Evolutionary conservation across 139 green algal genomes (phyloP).

Genomic region (Asterochloris sp.): DNA sequence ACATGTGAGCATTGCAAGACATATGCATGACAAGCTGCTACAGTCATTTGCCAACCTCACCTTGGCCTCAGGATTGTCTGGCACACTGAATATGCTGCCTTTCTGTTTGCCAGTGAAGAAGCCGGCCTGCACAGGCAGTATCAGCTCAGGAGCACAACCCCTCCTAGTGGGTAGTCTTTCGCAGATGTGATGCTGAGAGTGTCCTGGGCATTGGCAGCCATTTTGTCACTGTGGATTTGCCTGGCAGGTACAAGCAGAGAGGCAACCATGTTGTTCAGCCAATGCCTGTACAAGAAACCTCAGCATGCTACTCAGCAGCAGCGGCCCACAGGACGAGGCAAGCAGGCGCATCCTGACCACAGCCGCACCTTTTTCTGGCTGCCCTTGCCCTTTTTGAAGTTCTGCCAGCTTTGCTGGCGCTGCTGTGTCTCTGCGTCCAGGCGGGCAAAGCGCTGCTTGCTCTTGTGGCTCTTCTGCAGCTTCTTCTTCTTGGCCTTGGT

Average conservation of each 20-base stretch:
- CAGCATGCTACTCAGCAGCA: too few species aligned
- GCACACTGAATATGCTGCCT: slow-evolving; percentile 36
- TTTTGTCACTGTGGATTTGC: too few species aligned
- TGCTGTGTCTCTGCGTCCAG: slow-evolving; percentile 60
- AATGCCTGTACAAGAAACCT: too few species aligned
- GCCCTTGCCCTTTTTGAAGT: slow-evolving; percentile 69
- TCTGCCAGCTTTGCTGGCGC: slow-evolving; percentile 45
- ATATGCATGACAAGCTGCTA: not conserved
- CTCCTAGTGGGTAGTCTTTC: too few species aligned
- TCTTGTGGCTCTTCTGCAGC: slow-evolving; percentile 83
- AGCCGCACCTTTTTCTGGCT: slow-evolving; percentile 57
- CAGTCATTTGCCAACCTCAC: slow-evolving; percentile 19
- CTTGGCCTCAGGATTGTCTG: slow-evolving; percentile 48
- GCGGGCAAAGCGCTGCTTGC: slow-evolving; percentile 73
- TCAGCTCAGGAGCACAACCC: too few species aligned
- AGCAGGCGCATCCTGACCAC: too few species aligned
- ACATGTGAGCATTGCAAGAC: not conserved
- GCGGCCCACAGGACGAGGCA: too few species aligned
- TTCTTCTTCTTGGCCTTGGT: slow-evolving; percentile 75
- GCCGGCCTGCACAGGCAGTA: slow-evolving; percentile 13
- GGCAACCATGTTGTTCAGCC: too few species aligned
- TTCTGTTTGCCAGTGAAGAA: slow-evolving; percentile 24
- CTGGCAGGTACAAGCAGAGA: too few species aligned
- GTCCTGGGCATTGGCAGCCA: too few species aligned
- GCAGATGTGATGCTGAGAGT: too few species aligned